Conservation (phyloP, 768 basidiomycete species). For the Lentinula aciculospora region DNA sequence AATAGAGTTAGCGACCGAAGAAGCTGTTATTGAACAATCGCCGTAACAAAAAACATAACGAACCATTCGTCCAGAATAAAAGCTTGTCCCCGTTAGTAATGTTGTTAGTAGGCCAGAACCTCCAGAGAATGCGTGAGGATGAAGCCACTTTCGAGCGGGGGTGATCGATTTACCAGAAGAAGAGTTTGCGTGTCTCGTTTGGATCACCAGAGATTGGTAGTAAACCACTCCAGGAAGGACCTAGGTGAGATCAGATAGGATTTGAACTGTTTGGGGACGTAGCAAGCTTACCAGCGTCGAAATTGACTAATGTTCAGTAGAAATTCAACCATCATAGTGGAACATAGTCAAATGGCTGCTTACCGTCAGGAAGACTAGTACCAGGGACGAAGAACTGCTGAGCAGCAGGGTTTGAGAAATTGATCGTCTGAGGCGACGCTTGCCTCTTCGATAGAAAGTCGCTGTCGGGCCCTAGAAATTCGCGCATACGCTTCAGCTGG, state of each 20-base stretch:
- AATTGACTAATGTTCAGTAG: constrained; percentile 34
- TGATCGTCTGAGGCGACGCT: constrained; percentile 31
- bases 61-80: constrained; percentile 56
- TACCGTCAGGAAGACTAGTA: constrained; percentile 38
- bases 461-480: constrained; percentile 28
- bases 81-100: constrained; percentile 53
- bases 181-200: constrained; percentile 58
- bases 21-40: no score
- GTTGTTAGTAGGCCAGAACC: constrained; percentile 70
- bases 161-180: constrained; percentile 28
- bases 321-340: no score
- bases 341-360: constrained; percentile 11
- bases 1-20: constrained; percentile 12
- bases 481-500: constrained; percentile 32
- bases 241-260: constrained; percentile 21
- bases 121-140: constrained; percentile 35
- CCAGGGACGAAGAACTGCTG: constrained; percentile 44
- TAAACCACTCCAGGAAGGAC: constrained; percentile 65
- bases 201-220: constrained; percentile 54
- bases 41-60: no score
- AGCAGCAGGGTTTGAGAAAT: constrained; percentile 58
- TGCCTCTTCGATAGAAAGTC: constrained; percentile 27
- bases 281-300: constrained; percentile 59
- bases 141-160: not conserved
- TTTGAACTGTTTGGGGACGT: constrained; percentile 10